Evolutionary conservation across 352 stramenopile genomes (phyloP), one percentile per base, ranked within the genome.

Genomic region (Phytophthora cryptogea): DNA sequence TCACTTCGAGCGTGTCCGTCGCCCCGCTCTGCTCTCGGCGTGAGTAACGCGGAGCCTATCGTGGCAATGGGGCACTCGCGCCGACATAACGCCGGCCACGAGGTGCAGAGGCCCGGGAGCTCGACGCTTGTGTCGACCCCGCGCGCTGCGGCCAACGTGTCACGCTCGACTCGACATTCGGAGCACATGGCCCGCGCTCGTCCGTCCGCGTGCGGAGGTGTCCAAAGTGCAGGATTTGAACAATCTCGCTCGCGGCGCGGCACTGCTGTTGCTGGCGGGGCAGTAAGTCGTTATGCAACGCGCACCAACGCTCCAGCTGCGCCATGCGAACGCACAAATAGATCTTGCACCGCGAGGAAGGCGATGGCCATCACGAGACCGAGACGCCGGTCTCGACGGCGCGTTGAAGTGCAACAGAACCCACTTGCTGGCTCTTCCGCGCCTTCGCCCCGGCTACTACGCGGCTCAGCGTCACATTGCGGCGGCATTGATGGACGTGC

Each of bases 21-120:
- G 20, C 20, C 20, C n/a, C n/a, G 33, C 33, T 9, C 9, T 39
- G n/a, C 33, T 23, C 20, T 23, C 20, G 20, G 20, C 47, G 63
- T 75, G 43, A 66, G 67, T 75, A 72, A 75, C 28, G 57, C 14
- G 32, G 35, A 52, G 66, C 60, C 67, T 75, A 69, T 75, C 67
- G 58, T 31, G 32, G 60, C 54, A 64, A 59, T 46, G 46, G 52
- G 32, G 50, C 54, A 69, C 51, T 66, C 35, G 20, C 27, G 53
- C 58, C 20, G 49, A 62, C 62, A 74, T 74, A 71, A 43, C 46
- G 30, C 39, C 17, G 41, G 28, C 36, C 31, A 13, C 8, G 33
- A 16, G 35, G 54, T 65, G 46, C 54, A 64, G 41, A 65, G 43
- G 37, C 33, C 55, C 20, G 43, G 20, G 32, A 28, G 37, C 8